Conservation (phyloP, 169 alveolate genomes). For the Eimeria praecox region DNA sequence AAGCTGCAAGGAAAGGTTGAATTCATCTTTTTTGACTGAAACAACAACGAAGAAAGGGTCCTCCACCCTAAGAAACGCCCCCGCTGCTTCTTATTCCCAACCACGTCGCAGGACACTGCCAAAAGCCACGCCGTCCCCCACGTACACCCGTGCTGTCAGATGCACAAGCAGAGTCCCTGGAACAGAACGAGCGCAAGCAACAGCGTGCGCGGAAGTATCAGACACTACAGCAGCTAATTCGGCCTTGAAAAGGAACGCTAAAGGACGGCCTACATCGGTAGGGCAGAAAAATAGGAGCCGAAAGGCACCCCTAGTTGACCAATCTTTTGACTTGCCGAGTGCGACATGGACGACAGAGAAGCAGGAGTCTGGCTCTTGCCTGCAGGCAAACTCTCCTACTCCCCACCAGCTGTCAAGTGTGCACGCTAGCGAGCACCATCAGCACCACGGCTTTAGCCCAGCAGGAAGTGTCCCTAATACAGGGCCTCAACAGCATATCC, state of each 20-base stretch:
- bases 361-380: not conserved
- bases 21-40: not conserved
- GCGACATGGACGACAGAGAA: not conserved
- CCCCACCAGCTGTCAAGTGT: not conserved
- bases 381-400: not conserved
- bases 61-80: not conserved
- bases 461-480: not conserved
- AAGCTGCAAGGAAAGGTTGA: conserved; percentile 13
- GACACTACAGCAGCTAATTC: not conserved
- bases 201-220: not conserved
- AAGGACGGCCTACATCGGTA: not conserved
- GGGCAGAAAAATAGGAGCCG: not conserved
- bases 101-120: conserved; percentile 55
- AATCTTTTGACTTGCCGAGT: conserved; percentile 18
- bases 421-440: not conserved
- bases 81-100: not conserved
- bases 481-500: not conserved
- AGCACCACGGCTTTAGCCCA: not conserved
- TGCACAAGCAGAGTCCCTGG: conserved; percentile 29
- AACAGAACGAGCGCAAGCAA: not conserved
- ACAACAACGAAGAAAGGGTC: not conserved
- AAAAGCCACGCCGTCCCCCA: not conserved
- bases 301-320: conserved; percentile 53
- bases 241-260: not conserved
- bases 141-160: conserved; percentile 10